A percentile compares a stretch with the other conserved stretches of the same genome.
Conservation (phyloP, 495 filamentous ascomycete genomes). For the Annulohypoxylon maeteangense region DNA sequence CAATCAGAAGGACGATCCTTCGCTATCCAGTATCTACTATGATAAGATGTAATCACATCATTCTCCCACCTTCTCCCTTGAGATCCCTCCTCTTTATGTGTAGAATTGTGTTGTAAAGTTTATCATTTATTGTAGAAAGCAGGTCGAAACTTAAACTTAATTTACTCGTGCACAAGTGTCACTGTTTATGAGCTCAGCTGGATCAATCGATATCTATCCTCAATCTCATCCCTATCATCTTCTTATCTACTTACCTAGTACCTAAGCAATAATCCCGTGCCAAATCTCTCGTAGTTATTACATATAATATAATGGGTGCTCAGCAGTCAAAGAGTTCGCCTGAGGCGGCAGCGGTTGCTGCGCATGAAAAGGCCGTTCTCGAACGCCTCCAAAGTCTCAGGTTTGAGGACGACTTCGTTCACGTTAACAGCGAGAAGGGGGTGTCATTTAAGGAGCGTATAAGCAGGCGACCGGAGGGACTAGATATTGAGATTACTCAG, state of each 20-base stretch:
- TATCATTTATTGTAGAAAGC: neutral
- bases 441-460: slow-evolving; percentile 17
- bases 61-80: slow-evolving; percentile 35
- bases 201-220: neutral
- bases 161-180: neutral
- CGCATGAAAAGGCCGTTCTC: slow-evolving; percentile 55
- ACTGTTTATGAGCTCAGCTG: neutral
- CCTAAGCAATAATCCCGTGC: neutral
- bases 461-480: slow-evolving; percentile 47
- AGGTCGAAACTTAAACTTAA: neutral
- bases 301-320: slow-evolving; percentile 57
- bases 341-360: slow-evolving; percentile 22
- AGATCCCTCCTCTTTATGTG: too few relatives aligned
- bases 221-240: neutral
- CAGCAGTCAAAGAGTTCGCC: slow-evolving; percentile 55
- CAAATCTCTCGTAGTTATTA: neutral
- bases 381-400: slow-evolving; percentile 55
- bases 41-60: slow-evolving; percentile 31
- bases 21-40: slow-evolving; percentile 27
- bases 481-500: slow-evolving; percentile 59
- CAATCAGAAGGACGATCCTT: slow-evolving; percentile 11
- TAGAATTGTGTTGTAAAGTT: neutral
- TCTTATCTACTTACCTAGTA: neutral
- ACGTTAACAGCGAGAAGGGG: slow-evolving; percentile 51
- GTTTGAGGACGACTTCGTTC: slow-evolving; percentile 61